A percentile compares a stretch with the other conserved stretches of the same genome.
phyloP scores from a whole-genome alignment of 331 rosid species.

The Erythrophleum ivorense region DNA sequence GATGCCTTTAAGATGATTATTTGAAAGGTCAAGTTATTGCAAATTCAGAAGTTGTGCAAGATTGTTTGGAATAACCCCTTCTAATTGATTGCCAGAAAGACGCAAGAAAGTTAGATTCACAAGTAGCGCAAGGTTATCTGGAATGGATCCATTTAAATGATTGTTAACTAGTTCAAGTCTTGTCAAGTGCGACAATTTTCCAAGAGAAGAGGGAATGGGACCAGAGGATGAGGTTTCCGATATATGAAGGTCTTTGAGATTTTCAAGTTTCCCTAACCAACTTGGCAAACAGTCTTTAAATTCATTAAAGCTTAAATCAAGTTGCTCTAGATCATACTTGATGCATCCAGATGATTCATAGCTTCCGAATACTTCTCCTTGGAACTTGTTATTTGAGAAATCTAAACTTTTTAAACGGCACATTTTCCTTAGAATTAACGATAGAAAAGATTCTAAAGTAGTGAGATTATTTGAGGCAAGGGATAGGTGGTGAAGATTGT shows the following conservation, averaged over 20 bases:
- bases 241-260: constrained; percentile 32
- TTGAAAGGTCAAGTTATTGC: not conserved
- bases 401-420: not conserved
- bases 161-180: not conserved
- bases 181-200: not conserved
- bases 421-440: not conserved
- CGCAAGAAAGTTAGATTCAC: not conserved
- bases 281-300: constrained; percentile 21
- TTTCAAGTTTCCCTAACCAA: constrained; percentile 34
- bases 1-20: not conserved
- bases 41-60: not conserved
- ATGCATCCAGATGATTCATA: constrained; percentile 30
- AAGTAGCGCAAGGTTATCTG: not conserved
- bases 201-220: not conserved
- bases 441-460: not conserved
- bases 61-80: constrained; percentile 9
- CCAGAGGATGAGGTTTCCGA: not conserved
- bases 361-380: constrained; percentile 14
- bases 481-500: not conserved
- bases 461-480: constrained; percentile 4
- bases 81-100: constrained; percentile 22
- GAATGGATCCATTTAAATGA: constrained; percentile 11
- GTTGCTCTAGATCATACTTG: constrained; percentile 30
- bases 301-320: constrained; percentile 35
- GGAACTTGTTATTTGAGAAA: not conserved